Base-by-base conservation (phyloP, 208 protist species). In the Crithidia brevicula region DNA sequence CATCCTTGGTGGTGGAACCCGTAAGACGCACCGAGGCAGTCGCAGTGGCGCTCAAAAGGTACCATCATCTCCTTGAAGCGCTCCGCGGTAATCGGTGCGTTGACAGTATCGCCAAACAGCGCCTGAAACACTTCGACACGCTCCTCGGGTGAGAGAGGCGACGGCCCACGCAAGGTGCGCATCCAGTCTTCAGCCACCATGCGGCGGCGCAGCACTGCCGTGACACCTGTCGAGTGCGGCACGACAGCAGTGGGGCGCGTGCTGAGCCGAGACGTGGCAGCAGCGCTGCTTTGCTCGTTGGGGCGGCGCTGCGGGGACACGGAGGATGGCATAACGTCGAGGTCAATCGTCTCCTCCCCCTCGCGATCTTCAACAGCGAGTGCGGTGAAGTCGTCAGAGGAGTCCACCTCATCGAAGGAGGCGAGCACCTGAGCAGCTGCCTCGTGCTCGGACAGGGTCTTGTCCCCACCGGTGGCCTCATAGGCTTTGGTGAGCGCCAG, bases 11-110 rank as follows among this genome's bases (percentile, higher is more conserved):
- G 60, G 40, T 75, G 69, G 20, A 75, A 75, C 53, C 61, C 69
- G 69, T 75, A 75, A n/a, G 69, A 75, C 15, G 60, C 69, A 22
- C 69, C 69, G n/a, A 75, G 69, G 53, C 69, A 75, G 25, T 75
- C 69, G 61, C 69, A 75, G 16, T 68, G 61, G 33, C 69, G 69
- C 42, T 64, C 46, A 36, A 47, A 75, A 18, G 69, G 69, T 43
- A 69, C 69, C 69, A 75, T 75, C 43, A 75, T 31, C 36, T 75
- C 69, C 38, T 50, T 49, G 30, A 75, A 75, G 15, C 31, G 52
- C 61, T 75, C 69, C 30, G 60, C 69, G 1, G 69, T 65, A 16
- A 75, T 75, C 7, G 60, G 69, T 20, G 34, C 46, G 40, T 63
- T 18, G 9, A 43, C 61, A 1, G 59, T 2, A 36, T 69, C 52